phyloP scores from a whole-genome alignment of 2,329 filamentous ascomycete genomes.

The Sclerotinia subarctica region DNA sequence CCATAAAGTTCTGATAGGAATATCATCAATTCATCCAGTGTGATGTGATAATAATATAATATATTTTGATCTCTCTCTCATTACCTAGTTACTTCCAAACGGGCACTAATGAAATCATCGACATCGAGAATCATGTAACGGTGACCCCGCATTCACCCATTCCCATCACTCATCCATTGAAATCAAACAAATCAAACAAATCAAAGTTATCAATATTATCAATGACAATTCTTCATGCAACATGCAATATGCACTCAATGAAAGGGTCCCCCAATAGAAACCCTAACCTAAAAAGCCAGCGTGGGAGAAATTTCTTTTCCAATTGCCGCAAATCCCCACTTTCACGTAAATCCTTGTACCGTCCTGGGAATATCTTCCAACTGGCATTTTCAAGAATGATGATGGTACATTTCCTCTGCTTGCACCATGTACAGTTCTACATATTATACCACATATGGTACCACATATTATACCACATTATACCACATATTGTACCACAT shows the following conservation, averaged over 20 bases:
- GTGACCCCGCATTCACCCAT: not conserved
- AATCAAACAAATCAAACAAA: too few relatives aligned
- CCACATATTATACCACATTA: too few relatives aligned
- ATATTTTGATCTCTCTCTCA: too few relatives aligned
- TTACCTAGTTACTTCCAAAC: not conserved
- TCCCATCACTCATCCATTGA: not conserved
- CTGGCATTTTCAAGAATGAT: not conserved
- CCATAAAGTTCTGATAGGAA: not conserved
- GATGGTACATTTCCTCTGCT: too few relatives aligned
- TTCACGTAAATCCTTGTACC: not conserved
- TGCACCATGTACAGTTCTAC: too few relatives aligned
- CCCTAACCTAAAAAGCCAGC: not conserved
- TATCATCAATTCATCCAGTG: too few relatives aligned
- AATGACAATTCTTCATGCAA: too few relatives aligned
- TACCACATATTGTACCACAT: too few relatives aligned
- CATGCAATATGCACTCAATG: too few relatives aligned
- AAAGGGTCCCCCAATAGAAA: not conserved
- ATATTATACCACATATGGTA: too few relatives aligned
- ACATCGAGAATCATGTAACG: not conserved
- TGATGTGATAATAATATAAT: too few relatives aligned
- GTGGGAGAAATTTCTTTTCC: not conserved
- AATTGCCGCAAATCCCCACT: constrained; percentile 1
- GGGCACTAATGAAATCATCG: not conserved
- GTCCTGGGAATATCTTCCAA: not conserved
- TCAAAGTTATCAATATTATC: too few relatives aligned